These are phyloP conservation scores for Dioscorea cayenensis DNA, from an alignment of 116 monocot species.

Conservation along the genomic window DNA sequence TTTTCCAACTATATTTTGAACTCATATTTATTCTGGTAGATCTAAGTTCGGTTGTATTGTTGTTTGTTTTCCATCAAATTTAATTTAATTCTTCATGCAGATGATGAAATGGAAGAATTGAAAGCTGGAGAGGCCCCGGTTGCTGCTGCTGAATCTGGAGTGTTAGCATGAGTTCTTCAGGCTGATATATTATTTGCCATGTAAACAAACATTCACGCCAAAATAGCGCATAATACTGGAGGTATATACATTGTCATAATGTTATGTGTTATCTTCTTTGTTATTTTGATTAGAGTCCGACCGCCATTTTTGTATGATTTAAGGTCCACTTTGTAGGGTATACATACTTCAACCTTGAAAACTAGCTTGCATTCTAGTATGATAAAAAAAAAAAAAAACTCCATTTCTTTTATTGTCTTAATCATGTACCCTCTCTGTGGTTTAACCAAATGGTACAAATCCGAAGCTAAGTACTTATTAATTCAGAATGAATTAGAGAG, in stretches of 20 bases:
- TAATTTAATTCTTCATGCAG: not conserved
- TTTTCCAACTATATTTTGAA: not conserved
- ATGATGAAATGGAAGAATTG: conserved; percentile 12
- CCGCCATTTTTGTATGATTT: no score
- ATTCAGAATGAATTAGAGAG: no score
- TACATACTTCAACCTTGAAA: no score
- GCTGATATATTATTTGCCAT: not conserved
- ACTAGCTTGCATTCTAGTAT: no score
- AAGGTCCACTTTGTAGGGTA: no score
- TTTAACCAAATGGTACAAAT: no score
- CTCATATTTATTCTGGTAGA: not conserved
- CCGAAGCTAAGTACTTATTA: no score
- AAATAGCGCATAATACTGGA: no score
- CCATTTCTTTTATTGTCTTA: conserved; percentile 96
- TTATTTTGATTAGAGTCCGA: no score
- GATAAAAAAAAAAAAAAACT: conserved; percentile 23
- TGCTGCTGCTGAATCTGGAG: conserved; percentile 2
- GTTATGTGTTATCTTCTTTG: no score
- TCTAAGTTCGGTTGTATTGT: not conserved
- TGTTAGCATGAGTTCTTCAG: not conserved
- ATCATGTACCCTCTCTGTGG: conserved; percentile 44
- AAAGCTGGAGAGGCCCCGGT: not conserved
- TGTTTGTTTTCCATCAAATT: not conserved
- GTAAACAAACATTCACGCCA: no score
- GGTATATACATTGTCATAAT: no score